These are phyloP conservation scores for Aphelidium insulamus DNA, from an alignment of 371 early-diverging fungal species.

Conservation along the genomic window DNA sequence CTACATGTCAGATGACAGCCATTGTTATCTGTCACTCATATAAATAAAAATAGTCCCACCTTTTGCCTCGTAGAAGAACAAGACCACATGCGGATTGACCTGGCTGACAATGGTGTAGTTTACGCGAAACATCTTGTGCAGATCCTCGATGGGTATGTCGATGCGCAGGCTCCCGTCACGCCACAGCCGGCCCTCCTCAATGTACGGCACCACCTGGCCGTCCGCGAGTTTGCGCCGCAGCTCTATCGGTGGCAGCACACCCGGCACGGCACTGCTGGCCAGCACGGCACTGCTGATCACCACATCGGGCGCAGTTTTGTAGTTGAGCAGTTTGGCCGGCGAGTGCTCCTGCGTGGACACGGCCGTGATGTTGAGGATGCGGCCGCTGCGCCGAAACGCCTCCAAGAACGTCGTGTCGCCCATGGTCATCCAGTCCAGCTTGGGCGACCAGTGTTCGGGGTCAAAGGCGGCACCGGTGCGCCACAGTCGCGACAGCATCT, in stretches of 20 bases:
- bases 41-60: background rate
- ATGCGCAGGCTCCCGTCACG: conserved; percentile 68
- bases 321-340: conserved; percentile 60
- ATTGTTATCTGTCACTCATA: too few species aligned
- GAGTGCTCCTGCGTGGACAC: conserved; percentile 50
- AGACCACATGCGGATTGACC: conserved; percentile 71
- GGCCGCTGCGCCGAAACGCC: conserved; percentile 66
- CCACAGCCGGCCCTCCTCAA: conserved; percentile 47
- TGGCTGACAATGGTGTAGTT: conserved; percentile 71
- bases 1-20: too few species aligned
- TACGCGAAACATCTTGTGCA: conserved; percentile 59
- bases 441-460: conserved; percentile 46
- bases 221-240: conserved; percentile 44
- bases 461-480: too few species aligned
- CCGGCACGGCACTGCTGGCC: conserved; percentile 48
- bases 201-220: conserved; percentile 43
- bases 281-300: conserved; percentile 66
- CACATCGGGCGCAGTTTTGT: conserved; percentile 72
- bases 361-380: conserved; percentile 69
- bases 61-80: conserved; percentile 65
- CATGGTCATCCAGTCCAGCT: conserved; percentile 38
- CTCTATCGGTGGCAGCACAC: conserved; percentile 55
- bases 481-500: conserved; percentile 12
- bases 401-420: conserved; percentile 28
- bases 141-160: conserved; percentile 53